Evolutionary conservation across 495 filamentous ascomycete genomes (phyloP), one percentile per base, ranked within the genome.

Genomic region (Tuber melanosporum): DNA sequence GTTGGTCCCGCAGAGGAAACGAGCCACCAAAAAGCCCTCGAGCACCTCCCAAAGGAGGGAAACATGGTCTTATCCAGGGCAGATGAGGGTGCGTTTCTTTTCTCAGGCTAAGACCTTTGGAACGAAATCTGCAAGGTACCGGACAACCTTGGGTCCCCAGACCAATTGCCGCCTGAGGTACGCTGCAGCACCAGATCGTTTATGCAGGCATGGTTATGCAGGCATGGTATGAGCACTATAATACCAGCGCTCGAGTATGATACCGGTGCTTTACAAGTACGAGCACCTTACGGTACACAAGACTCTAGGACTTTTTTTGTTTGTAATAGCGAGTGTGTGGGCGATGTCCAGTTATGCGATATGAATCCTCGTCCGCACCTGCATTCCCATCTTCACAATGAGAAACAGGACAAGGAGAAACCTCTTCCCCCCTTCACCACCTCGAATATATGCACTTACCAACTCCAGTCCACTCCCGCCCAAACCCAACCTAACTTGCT

Each of bases 41-140:
- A 32, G 14, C 3, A 66, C 32, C n/a, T 66, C 57, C 26, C 57
- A 14, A 66, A 66, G 12, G 26, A 10, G 57, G 57, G 26, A 32
- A 66, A 2, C 12, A n/a, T 4, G 8, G 52, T 26, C n/a, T 26
- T 57, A 12, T n/a, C 52, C n/a, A 14, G 52, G 52, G 8, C n/a
- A 26, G 52, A 57, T 26, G 52, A 14, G 52, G 8, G 52, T n/a
- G 52, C 39, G 3, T 26, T 57, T 22, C 52, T n/a, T 26, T 26
- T 57, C 52, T 57, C n/a, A 14, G 9, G 52, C 52, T 26, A 57
- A 57, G 52, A 26, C n/a, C 22, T 5, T 57, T 57, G 8, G n/a
- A 57, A 14, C n/a, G 9, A 32, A 66, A 66, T 66, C 57, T 66
- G 57, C 57, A 66, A 66, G 57, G 57, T 66, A 66, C 57, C 57